Evolutionary conservation across 2,329 filamentous ascomycete species (phyloP), one percentile per base, ranked within the genome.

Genomic region (Cercospora sojina): DNA sequence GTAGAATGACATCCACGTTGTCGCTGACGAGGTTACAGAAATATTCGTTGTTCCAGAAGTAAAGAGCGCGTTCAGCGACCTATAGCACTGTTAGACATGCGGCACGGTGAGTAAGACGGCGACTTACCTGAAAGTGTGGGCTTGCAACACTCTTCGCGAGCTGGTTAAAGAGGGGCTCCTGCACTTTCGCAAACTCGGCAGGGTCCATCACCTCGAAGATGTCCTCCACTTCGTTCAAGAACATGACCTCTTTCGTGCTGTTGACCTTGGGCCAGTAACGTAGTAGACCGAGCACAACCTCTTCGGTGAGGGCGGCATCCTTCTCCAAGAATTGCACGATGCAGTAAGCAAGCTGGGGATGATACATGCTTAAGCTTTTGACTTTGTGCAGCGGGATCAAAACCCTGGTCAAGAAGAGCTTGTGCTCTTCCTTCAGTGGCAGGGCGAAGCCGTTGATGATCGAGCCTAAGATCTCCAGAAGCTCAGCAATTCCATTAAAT

Each of bases 41-140:
- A 79, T 99, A 99, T 79, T 99, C 95, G 77, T 99, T 99, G 84
- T 99, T 99, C 95, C 95, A 99, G 83, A 99, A 99, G 82, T 99
- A 99, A 29, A 99, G 85, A 5, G 95, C 95, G 71, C 95, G 89
- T 82, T 99, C 95, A 18, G 95, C 95, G 66, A 99, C 95, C 86
- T 88, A 68, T 35, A 20, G 6, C 25, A 51, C 18, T 32, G 56
- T 75, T 64, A 73, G 70, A 47, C 20, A 47, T 12, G n/a, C 25
- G 8, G 23, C 23, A 18, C 51, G 31, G 16, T 10, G 5, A 6
- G 29, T 23, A 23, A 16, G 20, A 56, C 51, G n/a, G 12, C 41
- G 27, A 63, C 64, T 56, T 77, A 87, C 86, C 84, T 99, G 95
- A 83, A 99, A 99, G 80, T 99, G 95, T 58, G 95, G 95, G 77